These are phyloP conservation scores for Clavispora phyllophila DNA, from an alignment of 805 yeast genomes.

Conservation along the genomic window DNA sequence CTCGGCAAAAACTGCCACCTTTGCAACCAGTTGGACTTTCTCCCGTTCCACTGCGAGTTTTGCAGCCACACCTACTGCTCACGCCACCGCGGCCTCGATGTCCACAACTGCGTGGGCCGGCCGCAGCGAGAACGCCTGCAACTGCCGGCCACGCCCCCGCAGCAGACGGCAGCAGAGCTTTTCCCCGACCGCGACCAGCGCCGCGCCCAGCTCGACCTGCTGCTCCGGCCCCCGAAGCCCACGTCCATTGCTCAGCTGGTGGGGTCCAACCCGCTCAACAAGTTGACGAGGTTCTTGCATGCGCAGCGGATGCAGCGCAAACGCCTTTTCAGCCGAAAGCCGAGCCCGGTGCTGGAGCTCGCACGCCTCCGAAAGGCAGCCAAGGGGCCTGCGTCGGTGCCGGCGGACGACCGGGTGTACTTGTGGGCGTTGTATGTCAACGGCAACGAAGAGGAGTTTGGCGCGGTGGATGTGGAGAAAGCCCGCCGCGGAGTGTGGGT, in stretches of 20 bases:
- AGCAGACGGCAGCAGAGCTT: conserved; percentile 40
- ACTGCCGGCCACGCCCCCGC: conserved; percentile 10
- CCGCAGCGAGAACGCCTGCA: conserved; percentile 4
- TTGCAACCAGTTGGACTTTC: conserved; percentile 51
- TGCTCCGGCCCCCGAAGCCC: conserved; percentile 17
- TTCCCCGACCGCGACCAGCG: conserved; percentile 50
- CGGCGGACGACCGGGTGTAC: conserved; percentile 42
- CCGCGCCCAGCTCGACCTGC: conserved; percentile 29
- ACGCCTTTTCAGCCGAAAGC: conserved; percentile 2
- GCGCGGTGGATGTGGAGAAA: conserved; percentile 20
- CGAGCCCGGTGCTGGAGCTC: conserved; percentile 23
- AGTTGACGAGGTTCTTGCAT: conserved; percentile 14
- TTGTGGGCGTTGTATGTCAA: conserved; percentile 43
- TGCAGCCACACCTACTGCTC: conserved; percentile 45
- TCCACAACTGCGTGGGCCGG: conserved; percentile 26
- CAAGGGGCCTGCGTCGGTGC: conserved; percentile 47
- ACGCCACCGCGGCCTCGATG: conserved; percentile 39
- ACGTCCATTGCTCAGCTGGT: conserved; percentile 18
- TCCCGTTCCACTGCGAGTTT: conserved; percentile 52
- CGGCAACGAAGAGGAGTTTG: conserved; percentile 22
- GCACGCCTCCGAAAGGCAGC: conserved; percentile 42
- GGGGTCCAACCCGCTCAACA: conserved; percentile 11
- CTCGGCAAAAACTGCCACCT: conserved; percentile 54
- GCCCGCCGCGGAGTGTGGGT: conserved; percentile 39
- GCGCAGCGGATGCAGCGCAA: conserved; percentile 15